Base-by-base conservation (phyloP, 371 early-diverging fungal genomes). In the Circinella minor region DNA sequence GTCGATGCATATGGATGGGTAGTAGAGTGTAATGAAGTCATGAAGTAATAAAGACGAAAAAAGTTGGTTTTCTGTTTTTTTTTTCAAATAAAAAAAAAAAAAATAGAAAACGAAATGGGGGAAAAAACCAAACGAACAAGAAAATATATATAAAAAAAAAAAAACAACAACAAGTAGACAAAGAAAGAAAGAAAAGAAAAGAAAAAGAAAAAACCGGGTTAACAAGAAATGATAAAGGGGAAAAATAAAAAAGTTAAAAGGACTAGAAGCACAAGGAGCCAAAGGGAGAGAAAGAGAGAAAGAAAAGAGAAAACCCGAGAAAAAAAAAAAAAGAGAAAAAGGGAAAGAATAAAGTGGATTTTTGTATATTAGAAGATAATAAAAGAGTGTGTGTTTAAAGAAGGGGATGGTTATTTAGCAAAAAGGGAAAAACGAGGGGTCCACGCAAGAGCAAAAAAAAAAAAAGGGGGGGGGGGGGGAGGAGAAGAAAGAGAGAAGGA, bases 1-100 rank as follows among this genome's bases (percentile, higher is more conserved):
- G 60, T 4, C 38, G 63, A 54, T 49, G 34, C 59, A 65, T 66
- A 64, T 46, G 39, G 70, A 46, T 59, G 68, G 54, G 62, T 57
- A 18, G 71, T 43, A 69, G 66, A 18, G 49, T 68, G 77, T 51
- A 72, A 68, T 59, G 73, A 68, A 54, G 73, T 72, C 73, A 72
- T 72, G 59, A 65, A 68, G 65, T 57, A 37, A 6, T 39, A 39
- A 39, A n/a, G n/a, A n/a, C n/a, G n/a, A 27, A 27, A 27, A 1
- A 27, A 27, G 27, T 27, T 27, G 27, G 27, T 27, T 27, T 27
- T 27, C 27, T 27, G 27, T 27, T 27, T 27, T 27, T 63, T 17
- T 43, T 46, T 48, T 39, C 15, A 36, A 61, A 65, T 43, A 60
- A 55, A 43, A 38, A 65, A 46, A 55, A 14, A 63, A 17, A 63